These are phyloP conservation scores for Magnaporthiopsis incrustans DNA, from an alignment of 2,329 filamentous ascomycete genomes.

Conservation along the genomic window DNA sequence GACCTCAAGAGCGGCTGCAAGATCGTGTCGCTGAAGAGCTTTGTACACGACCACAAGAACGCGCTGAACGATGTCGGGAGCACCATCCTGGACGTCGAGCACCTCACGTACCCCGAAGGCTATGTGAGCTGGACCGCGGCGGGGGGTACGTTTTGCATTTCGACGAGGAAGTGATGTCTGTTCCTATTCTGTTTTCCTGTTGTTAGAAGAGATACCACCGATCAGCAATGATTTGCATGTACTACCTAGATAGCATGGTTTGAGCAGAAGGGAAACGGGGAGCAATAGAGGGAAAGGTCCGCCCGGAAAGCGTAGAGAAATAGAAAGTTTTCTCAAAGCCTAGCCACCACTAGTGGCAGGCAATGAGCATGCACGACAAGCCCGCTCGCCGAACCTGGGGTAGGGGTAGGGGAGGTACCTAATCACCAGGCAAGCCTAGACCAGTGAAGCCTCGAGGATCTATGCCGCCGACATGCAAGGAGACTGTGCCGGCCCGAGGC, in stretches of 20 bases:
- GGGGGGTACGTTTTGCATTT: conserved; percentile 80
- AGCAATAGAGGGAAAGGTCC: too few relatives aligned
- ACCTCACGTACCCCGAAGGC: conserved; percentile 50
- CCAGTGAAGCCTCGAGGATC: background rate
- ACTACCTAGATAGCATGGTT: background rate
- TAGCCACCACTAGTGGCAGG: background rate
- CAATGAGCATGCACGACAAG: too few relatives aligned
- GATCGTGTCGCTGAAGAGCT: conserved; percentile 87
- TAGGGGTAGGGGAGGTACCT: background rate
- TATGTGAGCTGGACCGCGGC: conserved; percentile 92
- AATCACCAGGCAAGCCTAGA: background rate
- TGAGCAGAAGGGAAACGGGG: background rate
- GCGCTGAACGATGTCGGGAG: conserved; percentile 71
- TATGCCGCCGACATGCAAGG: background rate
- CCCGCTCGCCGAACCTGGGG: too few relatives aligned
- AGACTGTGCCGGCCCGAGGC: background rate
- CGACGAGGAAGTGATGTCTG: conserved; percentile 58
- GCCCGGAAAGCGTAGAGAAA: background rate
- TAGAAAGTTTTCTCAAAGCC: background rate
- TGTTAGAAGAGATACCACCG: conserved; percentile 3
- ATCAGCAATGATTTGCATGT: conserved; percentile 1
- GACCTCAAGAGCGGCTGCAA: conserved; percentile 86
- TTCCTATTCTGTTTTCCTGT: conserved; percentile 2
- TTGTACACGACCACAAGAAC: conserved; percentile 73
- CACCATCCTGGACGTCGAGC: conserved; percentile 71